Evolutionary conservation across 805 yeast species (phyloP).

Genomic region (Yarrowia porcina): DNA sequence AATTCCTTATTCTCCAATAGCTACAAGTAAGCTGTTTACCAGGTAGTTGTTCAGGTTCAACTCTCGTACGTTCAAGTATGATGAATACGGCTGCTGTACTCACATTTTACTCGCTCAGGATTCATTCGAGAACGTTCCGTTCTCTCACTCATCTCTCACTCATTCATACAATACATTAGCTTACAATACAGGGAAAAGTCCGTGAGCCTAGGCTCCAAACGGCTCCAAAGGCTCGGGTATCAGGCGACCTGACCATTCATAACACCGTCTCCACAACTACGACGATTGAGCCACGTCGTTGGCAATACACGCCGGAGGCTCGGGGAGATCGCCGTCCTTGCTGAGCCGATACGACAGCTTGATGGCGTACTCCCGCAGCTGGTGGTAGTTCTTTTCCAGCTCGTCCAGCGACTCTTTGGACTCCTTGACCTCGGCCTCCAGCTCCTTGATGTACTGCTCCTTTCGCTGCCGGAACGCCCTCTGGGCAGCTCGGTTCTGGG

Average conservation of each 20-base stretch:
- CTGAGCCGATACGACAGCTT: conserved; percentile 48
- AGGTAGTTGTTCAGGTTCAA: no score
- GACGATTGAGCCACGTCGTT: background rate
- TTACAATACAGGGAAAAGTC: conserved; percentile 8
- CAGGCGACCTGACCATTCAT: background rate
- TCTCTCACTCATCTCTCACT: no score
- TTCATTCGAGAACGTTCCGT: no score
- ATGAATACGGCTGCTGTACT: no score
- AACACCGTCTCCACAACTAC: no score
- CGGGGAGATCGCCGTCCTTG: conserved; percentile 14
- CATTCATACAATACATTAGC: conserved; percentile 4
- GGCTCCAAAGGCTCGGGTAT: background rate
- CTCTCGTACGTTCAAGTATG: no score
- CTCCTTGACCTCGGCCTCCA: conserved; percentile 67
- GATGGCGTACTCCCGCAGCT: conserved; percentile 64
- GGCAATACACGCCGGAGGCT: conserved; percentile 18
- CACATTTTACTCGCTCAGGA: no score
- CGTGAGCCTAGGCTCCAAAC: background rate
- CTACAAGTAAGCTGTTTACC: no score
- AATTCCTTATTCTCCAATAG: no score
- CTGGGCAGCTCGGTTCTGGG: conserved; percentile 89
- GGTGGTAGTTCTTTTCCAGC: conserved; percentile 66
- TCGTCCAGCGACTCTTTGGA: conserved; percentile 62
- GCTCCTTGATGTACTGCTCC: conserved; percentile 74
- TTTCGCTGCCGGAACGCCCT: conserved; percentile 84